Percentiles rank a stretch among this genome's conserved stretches.
Evolutionary conservation across 148 eudicot species (phyloP).

Genomic region (Cornus kousa): DNA sequence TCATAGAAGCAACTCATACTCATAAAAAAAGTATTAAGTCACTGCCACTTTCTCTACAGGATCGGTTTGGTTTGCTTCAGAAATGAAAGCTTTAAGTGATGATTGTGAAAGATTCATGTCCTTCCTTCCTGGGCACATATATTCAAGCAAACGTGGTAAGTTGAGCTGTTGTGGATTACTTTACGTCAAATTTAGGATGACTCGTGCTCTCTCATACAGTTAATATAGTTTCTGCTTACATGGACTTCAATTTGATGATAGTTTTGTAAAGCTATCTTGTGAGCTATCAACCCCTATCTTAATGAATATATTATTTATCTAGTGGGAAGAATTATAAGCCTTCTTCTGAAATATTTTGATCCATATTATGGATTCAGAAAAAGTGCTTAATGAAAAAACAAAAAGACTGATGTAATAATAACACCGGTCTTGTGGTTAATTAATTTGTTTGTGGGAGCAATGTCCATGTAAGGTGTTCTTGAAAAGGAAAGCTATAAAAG

Average conservation of each 20-base stretch:
- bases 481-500: too few species aligned
- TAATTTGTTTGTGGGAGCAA: too few species aligned
- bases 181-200: background rate
- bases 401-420: background rate
- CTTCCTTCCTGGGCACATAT: conserved; percentile 85
- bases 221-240: background rate
- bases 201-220: background rate
- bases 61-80: conserved; percentile 93
- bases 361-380: background rate
- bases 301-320: background rate
- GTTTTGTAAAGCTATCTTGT: background rate
- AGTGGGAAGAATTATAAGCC: background rate
- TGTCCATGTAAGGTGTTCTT: too few species aligned
- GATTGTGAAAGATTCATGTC: conserved; percentile 84
- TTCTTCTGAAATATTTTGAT: background rate
- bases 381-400: too few species aligned
- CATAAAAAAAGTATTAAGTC: background rate
- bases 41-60: conserved; percentile 41
- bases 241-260: conserved; percentile 1
- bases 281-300: background rate
- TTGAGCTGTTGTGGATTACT: conserved; percentile 1
- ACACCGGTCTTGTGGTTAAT: background rate
- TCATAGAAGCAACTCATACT: background rate
- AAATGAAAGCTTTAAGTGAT: conserved; percentile 95
- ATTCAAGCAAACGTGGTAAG: conserved; percentile 87